Conservation (phyloP, 257 asterid species). For the Nicotiana knightiana region DNA sequence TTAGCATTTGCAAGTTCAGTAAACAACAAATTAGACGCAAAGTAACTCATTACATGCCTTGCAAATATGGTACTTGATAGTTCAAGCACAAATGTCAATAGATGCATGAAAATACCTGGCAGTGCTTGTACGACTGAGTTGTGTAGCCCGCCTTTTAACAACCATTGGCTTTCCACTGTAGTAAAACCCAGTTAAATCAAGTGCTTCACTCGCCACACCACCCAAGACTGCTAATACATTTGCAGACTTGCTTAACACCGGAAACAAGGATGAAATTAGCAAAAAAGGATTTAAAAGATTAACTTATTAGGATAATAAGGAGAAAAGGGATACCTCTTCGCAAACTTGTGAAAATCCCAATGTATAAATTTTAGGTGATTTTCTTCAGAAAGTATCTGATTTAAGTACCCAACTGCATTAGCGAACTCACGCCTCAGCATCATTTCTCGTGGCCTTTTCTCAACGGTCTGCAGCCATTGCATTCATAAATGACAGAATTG, state of each 20-base stretch:
- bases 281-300: slow-evolving; percentile 13
- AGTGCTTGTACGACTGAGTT: slow-evolving; percentile 76
- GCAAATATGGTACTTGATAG: neutral
- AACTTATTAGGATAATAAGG: slow-evolving; percentile 8
- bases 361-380: slow-evolving; percentile 83
- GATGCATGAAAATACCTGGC: slow-evolving; percentile 45
- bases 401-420: slow-evolving; percentile 90
- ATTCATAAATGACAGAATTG: neutral
- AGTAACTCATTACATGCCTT: neutral
- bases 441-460: slow-evolving; percentile 98
- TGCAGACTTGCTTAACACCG: slow-evolving; percentile 85
- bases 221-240: slow-evolving; percentile 98
- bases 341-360: slow-evolving; percentile 99
- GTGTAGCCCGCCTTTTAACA: slow-evolving; percentile 48
- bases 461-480: slow-evolving; percentile 66
- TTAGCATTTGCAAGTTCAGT: neutral
- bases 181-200: slow-evolving; percentile 88
- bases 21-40: neutral
- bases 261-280: slow-evolving; percentile 23
- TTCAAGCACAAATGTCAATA: neutral
- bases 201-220: slow-evolving; percentile 96
- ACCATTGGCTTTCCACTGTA: slow-evolving; percentile 74
- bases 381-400: slow-evolving; percentile 81
- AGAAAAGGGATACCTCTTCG: slow-evolving; percentile 60
- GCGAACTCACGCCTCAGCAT: slow-evolving; percentile 98